Evolutionary conservation across 495 filamentous ascomycete species (phyloP).

Genomic region (Penicillium argentinense): DNA sequence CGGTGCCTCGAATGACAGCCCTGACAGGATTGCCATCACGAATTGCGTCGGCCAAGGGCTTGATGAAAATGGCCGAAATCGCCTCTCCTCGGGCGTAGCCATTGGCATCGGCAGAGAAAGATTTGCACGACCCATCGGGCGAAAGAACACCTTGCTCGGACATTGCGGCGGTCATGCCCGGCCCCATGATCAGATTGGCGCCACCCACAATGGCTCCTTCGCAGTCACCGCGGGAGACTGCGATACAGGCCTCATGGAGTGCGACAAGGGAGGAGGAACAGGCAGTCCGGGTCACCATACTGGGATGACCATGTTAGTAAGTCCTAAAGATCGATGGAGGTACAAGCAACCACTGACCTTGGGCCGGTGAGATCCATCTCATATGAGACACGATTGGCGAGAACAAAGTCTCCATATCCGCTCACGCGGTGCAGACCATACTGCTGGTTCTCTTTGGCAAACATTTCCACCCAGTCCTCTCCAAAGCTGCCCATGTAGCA

Average conservation of each 20-base stretch:
- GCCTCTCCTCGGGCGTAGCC: conserved; percentile 65
- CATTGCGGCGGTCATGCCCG: conserved; percentile 30
- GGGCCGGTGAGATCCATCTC: conserved; percentile 31
- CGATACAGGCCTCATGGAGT: conserved; percentile 27
- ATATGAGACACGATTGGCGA: conserved; percentile 33
- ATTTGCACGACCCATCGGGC: conserved; percentile 44
- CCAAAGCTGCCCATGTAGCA: conserved; percentile 49
- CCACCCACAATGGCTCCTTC: conserved; percentile 49
- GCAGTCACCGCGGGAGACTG: conserved; percentile 21
- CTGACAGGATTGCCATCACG: conserved; percentile 36
- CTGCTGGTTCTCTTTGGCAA: conserved; percentile 25
- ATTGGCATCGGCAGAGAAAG: conserved; percentile 59
- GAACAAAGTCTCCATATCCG: conserved; percentile 28
- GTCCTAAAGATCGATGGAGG: background rate
- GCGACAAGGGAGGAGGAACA: conserved; percentile 31
- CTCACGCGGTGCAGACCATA: conserved; percentile 16
- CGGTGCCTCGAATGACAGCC: conserved; percentile 35
- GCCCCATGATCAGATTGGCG: conserved; percentile 40
- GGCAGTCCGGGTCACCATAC: conserved; percentile 31
- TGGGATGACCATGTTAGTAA: conserved; percentile 7
- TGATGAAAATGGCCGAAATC: conserved; percentile 36
- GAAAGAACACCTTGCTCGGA: conserved; percentile 30
- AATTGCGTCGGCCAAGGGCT: conserved; percentile 14
- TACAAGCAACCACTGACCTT: conserved; percentile 20
- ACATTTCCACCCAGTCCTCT: conserved; percentile 36